These are phyloP conservation scores for Hanseniaspora taiwanica DNA, from an alignment of 805 yeast species.

Conservation along the genomic window DNA sequence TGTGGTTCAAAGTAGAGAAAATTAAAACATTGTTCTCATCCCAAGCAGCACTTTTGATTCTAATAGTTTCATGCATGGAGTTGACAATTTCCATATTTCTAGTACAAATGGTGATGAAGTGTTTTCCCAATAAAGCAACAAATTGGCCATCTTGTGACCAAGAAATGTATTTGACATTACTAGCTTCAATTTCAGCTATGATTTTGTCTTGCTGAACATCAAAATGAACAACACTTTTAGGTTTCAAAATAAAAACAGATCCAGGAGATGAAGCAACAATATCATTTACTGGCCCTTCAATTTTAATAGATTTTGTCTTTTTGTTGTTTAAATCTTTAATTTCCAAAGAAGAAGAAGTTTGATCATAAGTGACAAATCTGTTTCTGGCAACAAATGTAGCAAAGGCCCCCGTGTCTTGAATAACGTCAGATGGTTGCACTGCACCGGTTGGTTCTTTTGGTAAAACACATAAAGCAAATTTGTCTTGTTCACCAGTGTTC, in stretches of 20 bases:
- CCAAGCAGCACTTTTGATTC: slow-evolving; percentile 96
- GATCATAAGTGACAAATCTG: slow-evolving; percentile 73
- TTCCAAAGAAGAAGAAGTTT: slow-evolving; percentile 51
- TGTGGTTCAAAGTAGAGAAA: slow-evolving; percentile 89
- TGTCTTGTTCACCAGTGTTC: slow-evolving; percentile 58
- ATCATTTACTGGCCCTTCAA: slow-evolving; percentile 56
- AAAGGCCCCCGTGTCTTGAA: slow-evolving; percentile 68
- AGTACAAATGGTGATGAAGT: slow-evolving; percentile 78
- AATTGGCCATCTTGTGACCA: slow-evolving; percentile 86
- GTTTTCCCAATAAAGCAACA: slow-evolving; percentile 81
- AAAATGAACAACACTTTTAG: slow-evolving; percentile 59
- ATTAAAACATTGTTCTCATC: slow-evolving; percentile 85
- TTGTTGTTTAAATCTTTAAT: slow-evolving; percentile 75
- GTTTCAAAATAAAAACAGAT: slow-evolving; percentile 59
- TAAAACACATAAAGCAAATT: slow-evolving; percentile 60
- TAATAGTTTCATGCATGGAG: slow-evolving; percentile 88
- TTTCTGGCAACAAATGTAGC: slow-evolving; percentile 92
- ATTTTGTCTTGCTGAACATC: slow-evolving; percentile 89
- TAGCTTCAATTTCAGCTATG: slow-evolving; percentile 51
- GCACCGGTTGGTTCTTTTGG: slow-evolving; percentile 89
- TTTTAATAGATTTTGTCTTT: slow-evolving; percentile 65
- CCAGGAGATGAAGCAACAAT: slow-evolving; percentile 76
- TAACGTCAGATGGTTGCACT: slow-evolving; percentile 74
- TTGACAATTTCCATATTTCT: slow-evolving; percentile 65
- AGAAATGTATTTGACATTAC: slow-evolving; percentile 72